Base-by-base conservation (phyloP, 164 flowering plant genomes). In the Pachysandra terminalis region DNA sequence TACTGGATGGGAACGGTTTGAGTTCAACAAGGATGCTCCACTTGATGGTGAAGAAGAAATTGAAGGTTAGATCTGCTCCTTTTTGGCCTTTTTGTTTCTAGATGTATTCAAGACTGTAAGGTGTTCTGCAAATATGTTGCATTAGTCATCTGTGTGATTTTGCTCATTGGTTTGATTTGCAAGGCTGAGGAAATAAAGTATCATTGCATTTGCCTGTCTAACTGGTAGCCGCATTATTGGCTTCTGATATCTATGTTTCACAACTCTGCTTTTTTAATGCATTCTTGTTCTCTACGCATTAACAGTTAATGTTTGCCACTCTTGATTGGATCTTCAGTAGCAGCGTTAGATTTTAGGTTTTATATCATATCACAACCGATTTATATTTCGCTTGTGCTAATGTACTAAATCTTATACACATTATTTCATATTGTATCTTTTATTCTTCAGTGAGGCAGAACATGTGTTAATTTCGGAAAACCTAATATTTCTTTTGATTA, bases 11-110 rank as follows among this genome's bases (percentile, higher is more conserved):
- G 98, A 91, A 74, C 80, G 98, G 14, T 94, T 94, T 82, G 92
- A 91, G 66, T 94, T 94, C 64, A 76, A 94, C 83, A 94, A 90
- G 77, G 97, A 94, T 82, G 98, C 97, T 7, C 96, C 97, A 28
- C 85, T 94, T 69, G 98, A 91, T 67, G 96, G 89, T 65, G 96
- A 91, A n/a, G n/a, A n/a, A 62, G 95, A 93, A 71, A 63, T 87
- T 60, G 97, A 91, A 94, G 96, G 98, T 90, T 51, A 68, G 54
- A 28, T 25, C 59, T 56, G 26, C 48, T 23, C 59, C 28, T n/a
- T n/a, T n/a, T n/a, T n/a, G n/a, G n/a, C n/a, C 26, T 55, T 40
- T 41, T 37, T 8, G n/a, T n/a, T 21, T 53, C 53, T 23, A 61
- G 25, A 21, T 51, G 37, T 59, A 25, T 37, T 27, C 37, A 45